Percentiles rank a stretch among this genome's conserved stretches.
These are phyloP conservation scores for Diplodia mutila DNA, from an alignment of 2,329 filamentous ascomycete genomes.

Conservation along the genomic window DNA sequence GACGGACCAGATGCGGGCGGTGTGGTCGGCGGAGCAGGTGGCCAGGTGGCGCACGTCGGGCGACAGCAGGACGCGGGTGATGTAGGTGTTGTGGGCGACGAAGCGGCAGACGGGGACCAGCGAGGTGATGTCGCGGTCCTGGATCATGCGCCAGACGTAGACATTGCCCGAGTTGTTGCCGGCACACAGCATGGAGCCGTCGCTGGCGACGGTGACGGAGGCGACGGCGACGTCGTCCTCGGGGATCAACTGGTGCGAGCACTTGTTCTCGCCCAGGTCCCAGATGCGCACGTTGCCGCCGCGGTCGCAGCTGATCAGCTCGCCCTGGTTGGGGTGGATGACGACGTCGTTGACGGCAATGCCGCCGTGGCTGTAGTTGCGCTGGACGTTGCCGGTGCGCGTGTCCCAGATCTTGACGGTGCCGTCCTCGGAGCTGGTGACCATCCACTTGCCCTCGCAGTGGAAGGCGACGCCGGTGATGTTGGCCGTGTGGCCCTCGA, in stretches of 20 bases:
- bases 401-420: constrained; percentile 99
- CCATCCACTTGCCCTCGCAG: constrained; percentile 99
- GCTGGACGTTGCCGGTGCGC: constrained; percentile 79
- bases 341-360: constrained; percentile 94
- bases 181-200: constrained; percentile 89
- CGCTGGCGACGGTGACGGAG: constrained; percentile 93
- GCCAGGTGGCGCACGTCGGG: constrained; percentile 93
- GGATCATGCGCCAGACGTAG: constrained; percentile 94
- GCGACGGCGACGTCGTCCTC: constrained; percentile 94
- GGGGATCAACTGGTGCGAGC: constrained; percentile 92
- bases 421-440: constrained; percentile 94
- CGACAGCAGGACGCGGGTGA: constrained; percentile 87
- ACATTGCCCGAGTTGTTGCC: constrained; percentile 94
- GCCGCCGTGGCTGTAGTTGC: constrained; percentile 88
- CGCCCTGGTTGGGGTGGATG: constrained; percentile 98
- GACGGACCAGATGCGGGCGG: constrained; percentile 95
- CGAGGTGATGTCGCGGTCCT: constrained; percentile 78
- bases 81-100: constrained; percentile 87
- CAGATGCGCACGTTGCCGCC: constrained; percentile 92
- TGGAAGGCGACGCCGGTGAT: constrained; percentile 97
- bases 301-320: constrained; percentile 95
- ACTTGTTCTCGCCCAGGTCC: constrained; percentile 97
- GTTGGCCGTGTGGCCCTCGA: constrained; percentile 94
- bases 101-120: constrained; percentile 88
- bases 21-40: constrained; percentile 91